A percentile compares a stretch with the other conserved stretches of the same genome.
phyloP scores from a whole-genome alignment of 2,329 filamentous ascomycete species.

The Claviceps fusiformis region DNA sequence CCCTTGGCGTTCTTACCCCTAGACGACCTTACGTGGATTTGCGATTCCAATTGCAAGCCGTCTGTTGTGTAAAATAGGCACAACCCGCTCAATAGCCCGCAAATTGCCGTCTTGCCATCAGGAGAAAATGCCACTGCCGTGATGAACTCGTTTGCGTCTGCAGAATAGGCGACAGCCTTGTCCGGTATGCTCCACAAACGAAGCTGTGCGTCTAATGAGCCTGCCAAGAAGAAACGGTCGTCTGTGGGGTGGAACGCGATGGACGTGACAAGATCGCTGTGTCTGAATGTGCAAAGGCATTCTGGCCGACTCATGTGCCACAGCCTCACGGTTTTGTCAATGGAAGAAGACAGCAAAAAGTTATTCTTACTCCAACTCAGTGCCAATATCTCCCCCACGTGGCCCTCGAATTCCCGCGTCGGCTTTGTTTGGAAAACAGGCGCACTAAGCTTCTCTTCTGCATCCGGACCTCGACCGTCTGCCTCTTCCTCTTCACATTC shows the following conservation, averaged over 20 bases:
- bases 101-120: slow-evolving; percentile 79
- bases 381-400: slow-evolving; percentile 76
- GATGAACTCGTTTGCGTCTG: slow-evolving; percentile 69
- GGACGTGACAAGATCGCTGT: slow-evolving; percentile 88
- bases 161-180: slow-evolving; percentile 77
- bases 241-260: slow-evolving; percentile 90
- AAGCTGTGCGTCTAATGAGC: slow-evolving; percentile 77
- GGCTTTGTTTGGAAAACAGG: slow-evolving; percentile 79
- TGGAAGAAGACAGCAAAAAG: slow-evolving; percentile 86
- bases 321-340: slow-evolving; percentile 92
- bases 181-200: slow-evolving; percentile 95
- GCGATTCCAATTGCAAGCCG: slow-evolving; percentile 66
- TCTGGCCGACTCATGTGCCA: slow-evolving; percentile 83
- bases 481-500: slow-evolving; percentile 53
- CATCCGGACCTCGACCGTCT: slow-evolving; percentile 12
- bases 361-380: slow-evolving; percentile 99
- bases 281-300: slow-evolving; percentile 86
- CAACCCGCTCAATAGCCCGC: slow-evolving; percentile 71
- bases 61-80: slow-evolving; percentile 91
- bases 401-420: slow-evolving; percentile 66
- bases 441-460: slow-evolving; percentile 58
- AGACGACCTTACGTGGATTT: slow-evolving; percentile 87
- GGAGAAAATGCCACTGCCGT: slow-evolving; percentile 90
- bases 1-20: slow-evolving; percentile 89
- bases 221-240: slow-evolving; percentile 91